Evolutionary conservation across 441 rosid genomes (phyloP).

Genomic region (Erodium moschatum): DNA sequence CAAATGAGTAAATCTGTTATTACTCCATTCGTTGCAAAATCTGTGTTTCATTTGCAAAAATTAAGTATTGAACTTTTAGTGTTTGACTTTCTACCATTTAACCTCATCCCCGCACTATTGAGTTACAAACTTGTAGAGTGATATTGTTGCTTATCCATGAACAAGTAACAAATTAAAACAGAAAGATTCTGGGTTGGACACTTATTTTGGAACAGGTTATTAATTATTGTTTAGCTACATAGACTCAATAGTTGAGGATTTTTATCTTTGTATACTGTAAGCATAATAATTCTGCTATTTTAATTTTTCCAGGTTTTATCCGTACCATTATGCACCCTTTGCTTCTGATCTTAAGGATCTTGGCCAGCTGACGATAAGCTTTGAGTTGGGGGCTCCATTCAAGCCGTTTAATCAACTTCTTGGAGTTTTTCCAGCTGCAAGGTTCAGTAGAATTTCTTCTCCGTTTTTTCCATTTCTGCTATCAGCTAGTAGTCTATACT

Average conservation of each 20-base stretch:
- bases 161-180: neutral
- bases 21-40: too few relatives aligned
- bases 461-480: neutral
- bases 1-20: neutral
- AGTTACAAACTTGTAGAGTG: neutral
- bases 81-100: neutral
- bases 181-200: neutral
- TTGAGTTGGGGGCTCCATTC: conserved; percentile 27
- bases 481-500: neutral
- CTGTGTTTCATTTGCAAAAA: too few relatives aligned
- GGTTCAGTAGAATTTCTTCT: conserved; percentile 16
- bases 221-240: neutral
- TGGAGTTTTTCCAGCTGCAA: conserved; percentile 31
- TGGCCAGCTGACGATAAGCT: conserved; percentile 20
- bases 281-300: neutral
- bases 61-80: neutral
- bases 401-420: conserved; percentile 31
- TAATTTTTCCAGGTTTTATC: conserved; percentile 28
- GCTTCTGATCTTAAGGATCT: conserved; percentile 29
- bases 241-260: neutral
- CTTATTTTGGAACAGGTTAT: neutral
- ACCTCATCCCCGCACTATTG: neutral
- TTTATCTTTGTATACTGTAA: neutral
- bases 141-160: neutral
- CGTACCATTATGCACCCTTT: conserved; percentile 37